These are phyloP conservation scores for Suhomyces emberorum DNA, from an alignment of 805 yeast species.

Conservation along the genomic window DNA sequence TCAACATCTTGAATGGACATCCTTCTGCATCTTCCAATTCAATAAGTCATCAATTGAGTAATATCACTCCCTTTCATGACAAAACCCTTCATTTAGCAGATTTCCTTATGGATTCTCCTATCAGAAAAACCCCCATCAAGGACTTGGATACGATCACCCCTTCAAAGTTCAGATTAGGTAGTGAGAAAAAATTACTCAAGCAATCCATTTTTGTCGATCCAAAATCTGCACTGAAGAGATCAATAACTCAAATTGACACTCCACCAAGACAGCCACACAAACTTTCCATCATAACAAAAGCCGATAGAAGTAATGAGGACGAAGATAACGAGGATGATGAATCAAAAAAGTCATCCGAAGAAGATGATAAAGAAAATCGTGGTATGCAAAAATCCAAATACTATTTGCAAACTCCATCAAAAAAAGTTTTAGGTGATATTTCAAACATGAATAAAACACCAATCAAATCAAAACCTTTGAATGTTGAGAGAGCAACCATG, in stretches of 20 bases:
- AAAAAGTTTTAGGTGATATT: constrained; percentile 22
- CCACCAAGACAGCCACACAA: constrained; percentile 37
- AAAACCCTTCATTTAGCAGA: constrained; percentile 40
- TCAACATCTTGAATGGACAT: constrained; percentile 18
- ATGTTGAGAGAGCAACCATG: constrained; percentile 5
- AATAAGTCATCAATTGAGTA: constrained; percentile 21
- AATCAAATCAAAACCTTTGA: constrained; percentile 8
- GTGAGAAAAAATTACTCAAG: constrained; percentile 15
- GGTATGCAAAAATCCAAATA: constrained; percentile 7
- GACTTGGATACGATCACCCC: constrained; percentile 41
- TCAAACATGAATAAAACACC: constrained; percentile 21
- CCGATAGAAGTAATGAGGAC: constrained; percentile 14
- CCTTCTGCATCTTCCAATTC: constrained; percentile 14
- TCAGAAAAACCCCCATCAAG: constrained; percentile 32
- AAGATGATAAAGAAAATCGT: constrained; percentile 9
- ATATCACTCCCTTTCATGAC: constrained; percentile 43
- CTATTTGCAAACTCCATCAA: constrained; percentile 33
- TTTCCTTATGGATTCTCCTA: constrained; percentile 45
- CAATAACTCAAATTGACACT: constrained; percentile 36
- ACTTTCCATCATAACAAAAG: constrained; percentile 19
- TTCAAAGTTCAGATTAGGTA: constrained; percentile 29
- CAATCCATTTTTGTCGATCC: constrained; percentile 24
- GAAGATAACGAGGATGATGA: constrained; percentile 14
- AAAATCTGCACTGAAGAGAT: constrained; percentile 29
- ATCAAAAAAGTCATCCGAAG: background rate